Conservation (phyloP, 305 asterid genomes). For the Lippia alba region DNA sequence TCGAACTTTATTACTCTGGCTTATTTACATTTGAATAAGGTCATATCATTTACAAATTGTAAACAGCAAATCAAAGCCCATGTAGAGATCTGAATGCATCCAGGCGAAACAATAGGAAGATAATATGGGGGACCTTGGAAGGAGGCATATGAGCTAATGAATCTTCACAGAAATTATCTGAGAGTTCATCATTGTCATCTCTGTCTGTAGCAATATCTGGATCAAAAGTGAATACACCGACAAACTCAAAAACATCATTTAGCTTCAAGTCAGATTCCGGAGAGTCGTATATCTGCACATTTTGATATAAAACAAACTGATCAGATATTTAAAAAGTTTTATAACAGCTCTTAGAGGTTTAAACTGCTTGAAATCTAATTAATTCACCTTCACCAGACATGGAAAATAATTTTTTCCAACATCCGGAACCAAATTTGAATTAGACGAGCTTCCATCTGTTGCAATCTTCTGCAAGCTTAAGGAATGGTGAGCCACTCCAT, state of each 20-base stretch:
- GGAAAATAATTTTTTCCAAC: conserved; percentile 54
- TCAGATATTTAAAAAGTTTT: neutral
- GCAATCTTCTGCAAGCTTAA: conserved; percentile 42
- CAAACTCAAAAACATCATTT: conserved; percentile 90
- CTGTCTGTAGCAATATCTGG: conserved; percentile 50
- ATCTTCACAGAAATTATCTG: conserved; percentile 60
- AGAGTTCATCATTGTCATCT: conserved; percentile 50
- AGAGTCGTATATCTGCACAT: conserved; percentile 77
- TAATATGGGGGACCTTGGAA: conserved; percentile 57
- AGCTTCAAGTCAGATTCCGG: conserved; percentile 79
- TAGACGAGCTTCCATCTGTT: conserved; percentile 45
- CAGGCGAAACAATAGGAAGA: conserved; percentile 19
- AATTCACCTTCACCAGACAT: conserved; percentile 81
- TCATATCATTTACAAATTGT: too few relatives aligned
- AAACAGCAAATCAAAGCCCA: neutral
- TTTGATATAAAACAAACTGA: conserved; percentile 23
- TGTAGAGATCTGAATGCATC: conserved; percentile 3
- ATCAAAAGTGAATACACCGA: conserved; percentile 80
- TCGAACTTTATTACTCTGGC: too few relatives aligned
- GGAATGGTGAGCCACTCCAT: conserved; percentile 44
- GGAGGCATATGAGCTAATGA: conserved; percentile 56
- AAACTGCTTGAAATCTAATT: conserved; percentile 6
- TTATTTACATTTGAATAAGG: too few relatives aligned
- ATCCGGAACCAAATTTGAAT: conserved; percentile 43
- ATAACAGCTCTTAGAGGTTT: neutral